Base-by-base conservation (phyloP, 75 land plant species). In the Pinus albicaulis region DNA sequence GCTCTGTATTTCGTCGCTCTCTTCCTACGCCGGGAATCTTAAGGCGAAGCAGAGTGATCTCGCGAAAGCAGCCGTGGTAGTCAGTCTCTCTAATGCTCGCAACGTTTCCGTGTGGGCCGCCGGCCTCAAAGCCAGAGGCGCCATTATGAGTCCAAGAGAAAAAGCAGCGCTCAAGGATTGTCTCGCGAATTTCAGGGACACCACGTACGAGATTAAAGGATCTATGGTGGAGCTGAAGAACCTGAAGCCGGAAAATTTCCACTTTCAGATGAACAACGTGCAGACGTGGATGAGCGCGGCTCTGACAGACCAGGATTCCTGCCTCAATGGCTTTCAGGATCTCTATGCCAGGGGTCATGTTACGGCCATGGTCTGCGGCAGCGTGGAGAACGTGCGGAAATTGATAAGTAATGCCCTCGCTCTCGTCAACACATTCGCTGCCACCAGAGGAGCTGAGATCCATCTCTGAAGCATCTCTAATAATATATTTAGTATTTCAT, bases 261-360 rank as follows among this genome's bases (percentile, higher is more conserved):
- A 23, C 57, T 48, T 77, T 22, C 52, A 59, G 59, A 82, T 89
- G 57, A 81, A 53, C 23, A 72, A 80, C 63, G 70, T 89, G 0
- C 89, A 89, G 78, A 89, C 91, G 20, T 89, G 91, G 91, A 86
- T 86, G 23, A 89, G 91, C 64, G 85, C 88, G 2, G 91, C 91
- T 4, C 63, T 89, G 36, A 89, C 91, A 7, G 73, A 86, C 65
- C 82, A 81, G 17, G 77, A 76, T 59, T 81, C 88, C 3, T 89
- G 91, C 78, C 80, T 73, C 77, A 83, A 85, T 55, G 86, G 83
- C 4, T 80, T 86, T 53, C 34, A 73, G 59, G 73, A 15, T 4
- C 38, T 12, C 14, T 4, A 41, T 0, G 11, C 17, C 3, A 70
- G 62, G 7, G 85, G 85, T 26, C 55, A 57, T 7, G 72, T 80